Evolutionary conservation across 1,284 basidiomycete genomes (phyloP).

Genomic region (Pseudozyma tsukubaensis): DNA sequence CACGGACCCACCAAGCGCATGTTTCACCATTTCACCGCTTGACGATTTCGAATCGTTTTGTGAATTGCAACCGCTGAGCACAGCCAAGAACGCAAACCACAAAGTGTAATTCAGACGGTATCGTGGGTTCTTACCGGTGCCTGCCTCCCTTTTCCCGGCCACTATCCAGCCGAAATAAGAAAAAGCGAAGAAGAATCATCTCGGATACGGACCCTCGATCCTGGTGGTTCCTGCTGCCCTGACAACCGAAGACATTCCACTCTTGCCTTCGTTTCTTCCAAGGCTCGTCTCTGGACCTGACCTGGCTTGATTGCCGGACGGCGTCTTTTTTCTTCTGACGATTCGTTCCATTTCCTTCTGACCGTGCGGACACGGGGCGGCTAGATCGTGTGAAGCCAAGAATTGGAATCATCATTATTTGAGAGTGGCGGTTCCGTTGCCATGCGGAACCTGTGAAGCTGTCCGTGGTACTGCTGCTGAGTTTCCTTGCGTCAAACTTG

Average conservation of each 20-base stretch:
- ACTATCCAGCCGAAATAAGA: not conserved
- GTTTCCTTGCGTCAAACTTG: not conserved
- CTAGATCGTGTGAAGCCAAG: no score
- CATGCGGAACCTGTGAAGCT: not conserved
- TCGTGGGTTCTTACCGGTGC: not conserved
- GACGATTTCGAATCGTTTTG: no score
- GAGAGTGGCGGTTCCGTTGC: not conserved
- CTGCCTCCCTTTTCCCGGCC: not conserved
- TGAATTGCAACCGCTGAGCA: no score
- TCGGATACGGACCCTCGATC: slow-evolving; percentile 1
- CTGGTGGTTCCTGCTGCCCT: not conserved
- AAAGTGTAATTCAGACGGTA: not conserved
- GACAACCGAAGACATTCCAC: not conserved
- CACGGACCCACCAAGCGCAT: no score
- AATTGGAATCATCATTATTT: no score
- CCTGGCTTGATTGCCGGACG: not conserved
- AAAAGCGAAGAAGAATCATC: not conserved
- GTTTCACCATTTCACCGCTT: no score
- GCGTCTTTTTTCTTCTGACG: not conserved
- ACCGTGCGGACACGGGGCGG: not conserved
- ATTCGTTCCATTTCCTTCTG: not conserved
- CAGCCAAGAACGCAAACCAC: no score
- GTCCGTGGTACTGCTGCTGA: not conserved
- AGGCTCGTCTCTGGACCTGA: not conserved
- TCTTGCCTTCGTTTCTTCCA: not conserved